A percentile compares a stretch with the other conserved stretches of the same genome.
phyloP scores from a whole-genome alignment of 2,329 filamentous ascomycete species.

The Aspergillus hiratsukae region DNA sequence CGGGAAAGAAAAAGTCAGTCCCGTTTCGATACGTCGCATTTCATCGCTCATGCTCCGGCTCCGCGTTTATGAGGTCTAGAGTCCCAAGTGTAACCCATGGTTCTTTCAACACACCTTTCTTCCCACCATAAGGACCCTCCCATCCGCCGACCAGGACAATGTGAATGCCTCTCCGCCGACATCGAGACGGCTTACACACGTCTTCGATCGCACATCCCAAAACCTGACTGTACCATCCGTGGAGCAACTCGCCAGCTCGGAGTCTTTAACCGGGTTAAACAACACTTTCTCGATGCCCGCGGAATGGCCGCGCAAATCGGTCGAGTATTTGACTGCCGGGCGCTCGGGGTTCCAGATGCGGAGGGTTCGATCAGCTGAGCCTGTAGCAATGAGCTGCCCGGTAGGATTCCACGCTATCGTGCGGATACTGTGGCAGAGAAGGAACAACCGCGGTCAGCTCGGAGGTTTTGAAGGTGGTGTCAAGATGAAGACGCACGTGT shows the following conservation, averaged over 20 bases:
- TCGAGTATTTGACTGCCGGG: constrained; percentile 44
- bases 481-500: constrained; percentile 47
- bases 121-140: constrained; percentile 43
- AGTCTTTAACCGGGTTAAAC: constrained; percentile 47
- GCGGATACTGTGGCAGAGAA: constrained; percentile 53
- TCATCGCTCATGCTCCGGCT: neutral
- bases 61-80: neutral
- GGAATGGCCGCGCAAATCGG: constrained; percentile 45
- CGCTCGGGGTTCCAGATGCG: constrained; percentile 79
- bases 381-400: constrained; percentile 78
- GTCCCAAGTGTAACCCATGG: neutral
- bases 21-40: neutral
- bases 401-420: constrained; percentile 86
- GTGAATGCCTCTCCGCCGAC: constrained; percentile 49
- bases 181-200: constrained; percentile 44
- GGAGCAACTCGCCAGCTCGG: constrained; percentile 47
- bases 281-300: constrained; percentile 46
- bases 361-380: constrained; percentile 79
- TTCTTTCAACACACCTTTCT: constrained; percentile 38
- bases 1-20: constrained; percentile 1
- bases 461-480: neutral
- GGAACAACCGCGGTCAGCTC: constrained; percentile 4
- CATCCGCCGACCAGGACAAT: constrained; percentile 46
- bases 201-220: constrained; percentile 49
- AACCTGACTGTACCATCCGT: constrained; percentile 48